Base-by-base conservation (phyloP, 139 green algal genomes). In the Micractinium sp. region DNA sequence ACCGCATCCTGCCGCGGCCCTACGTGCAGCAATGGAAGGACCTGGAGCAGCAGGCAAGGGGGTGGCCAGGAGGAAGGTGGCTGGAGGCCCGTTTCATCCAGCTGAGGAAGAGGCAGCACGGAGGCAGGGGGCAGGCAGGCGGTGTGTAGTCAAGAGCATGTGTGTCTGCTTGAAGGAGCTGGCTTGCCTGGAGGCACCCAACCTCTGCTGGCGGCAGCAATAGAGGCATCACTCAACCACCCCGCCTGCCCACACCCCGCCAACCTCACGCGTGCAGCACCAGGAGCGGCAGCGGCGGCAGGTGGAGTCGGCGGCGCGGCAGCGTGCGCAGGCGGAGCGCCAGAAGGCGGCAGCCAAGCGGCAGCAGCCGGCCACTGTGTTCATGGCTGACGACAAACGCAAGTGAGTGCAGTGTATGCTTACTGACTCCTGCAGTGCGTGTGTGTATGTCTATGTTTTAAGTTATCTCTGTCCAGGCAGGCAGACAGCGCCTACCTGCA, bases 1-100 rank as follows among this genome's bases (percentile, higher is more conserved):
- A 97, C 74, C 89, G 92, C 33, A 88, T 96, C 36, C 91, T 97
- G 85, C 95, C 95, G 3, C 80, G 81, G 67, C 33, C 87, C 3
- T 97, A 94, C 85, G 83, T 84, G 20, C 13, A 75, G 19, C 84
- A 95, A 73, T 97, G 95, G 94, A 71, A 82, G 7, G 82, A 90
- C 78, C 75, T 95, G 80, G 91, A 87, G 1, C 82, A 93, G 78
- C 79, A 90, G 89, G 91, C 47, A 56, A 56, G 47, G 47, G 47
- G 47, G 47, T 16, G 47, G 47, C 47, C 5, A 9, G 47, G 47
- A 56, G 9, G 5, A 56, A 5, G 9, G 47, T 56, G 9, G 47
- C n/a, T 16, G 47, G 47, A 56, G 47, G 47, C 47, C 47, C 7
- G 47, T 9, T 56, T 56, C 9, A 9, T 9, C 47, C 47, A 56